Evolutionary conservation across 2,329 filamentous ascomycete species (phyloP).

Genomic region (Ophiostoma populinum): DNA sequence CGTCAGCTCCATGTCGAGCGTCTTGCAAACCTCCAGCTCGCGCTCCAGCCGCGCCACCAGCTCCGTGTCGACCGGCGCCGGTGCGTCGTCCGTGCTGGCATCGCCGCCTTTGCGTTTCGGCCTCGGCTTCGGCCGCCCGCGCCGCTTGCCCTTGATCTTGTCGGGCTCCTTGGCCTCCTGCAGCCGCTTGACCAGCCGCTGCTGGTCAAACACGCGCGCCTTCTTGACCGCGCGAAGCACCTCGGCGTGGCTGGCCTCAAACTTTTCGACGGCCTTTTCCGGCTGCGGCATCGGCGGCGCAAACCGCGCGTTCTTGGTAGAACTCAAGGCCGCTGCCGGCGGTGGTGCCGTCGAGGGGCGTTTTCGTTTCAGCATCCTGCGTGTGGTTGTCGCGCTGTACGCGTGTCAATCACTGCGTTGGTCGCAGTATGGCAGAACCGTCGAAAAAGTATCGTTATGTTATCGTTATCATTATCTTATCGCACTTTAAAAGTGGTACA

Average conservation of each 20-base stretch:
- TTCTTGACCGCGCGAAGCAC: slow-evolving; percentile 52
- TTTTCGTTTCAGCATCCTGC: slow-evolving; percentile 40
- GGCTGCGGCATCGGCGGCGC: slow-evolving; percentile 6
- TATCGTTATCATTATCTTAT: neutral
- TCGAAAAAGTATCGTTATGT: slow-evolving; percentile 3
- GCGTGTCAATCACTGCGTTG: too few species aligned
- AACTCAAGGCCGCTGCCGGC: slow-evolving; percentile 23
- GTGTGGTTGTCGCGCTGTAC: neutral
- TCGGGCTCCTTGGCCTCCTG: slow-evolving; percentile 24
- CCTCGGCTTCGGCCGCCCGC: neutral
- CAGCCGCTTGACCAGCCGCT: slow-evolving; percentile 49
- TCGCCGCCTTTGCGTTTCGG: neutral
- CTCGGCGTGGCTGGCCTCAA: slow-evolving; percentile 20
- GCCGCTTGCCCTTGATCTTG: slow-evolving; percentile 1
- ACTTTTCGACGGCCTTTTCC: slow-evolving; percentile 7
- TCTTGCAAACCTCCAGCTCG: slow-evolving; percentile 40
- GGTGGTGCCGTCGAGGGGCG: slow-evolving; percentile 23
- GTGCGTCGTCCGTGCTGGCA: slow-evolving; percentile 8
- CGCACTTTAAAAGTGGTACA: neutral
- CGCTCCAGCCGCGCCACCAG: slow-evolving; percentile 44
- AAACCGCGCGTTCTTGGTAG: neutral
- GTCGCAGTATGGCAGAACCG: too few species aligned
- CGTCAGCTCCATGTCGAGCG: slow-evolving; percentile 39
- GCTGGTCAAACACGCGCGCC: slow-evolving; percentile 61
- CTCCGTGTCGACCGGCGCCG: slow-evolving; percentile 17